Evolutionary conservation across 176 grass and related monocot genomes (phyloP).

Genomic region (Phoenix roebelenii): DNA sequence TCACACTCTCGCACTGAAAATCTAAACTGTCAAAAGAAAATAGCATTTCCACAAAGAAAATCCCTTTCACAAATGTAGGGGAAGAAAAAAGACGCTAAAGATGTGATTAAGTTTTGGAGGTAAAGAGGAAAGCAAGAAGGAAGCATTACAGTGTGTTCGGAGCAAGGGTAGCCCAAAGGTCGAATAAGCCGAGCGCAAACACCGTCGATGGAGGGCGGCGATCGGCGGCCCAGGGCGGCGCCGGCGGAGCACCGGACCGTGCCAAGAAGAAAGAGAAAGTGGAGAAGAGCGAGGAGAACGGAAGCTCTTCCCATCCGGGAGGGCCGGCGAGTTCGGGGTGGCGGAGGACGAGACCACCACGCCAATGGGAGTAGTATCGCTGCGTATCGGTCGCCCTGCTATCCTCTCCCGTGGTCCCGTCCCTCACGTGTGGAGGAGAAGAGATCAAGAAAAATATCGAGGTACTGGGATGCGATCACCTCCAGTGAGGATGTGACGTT

Average conservation of each 20-base stretch:
- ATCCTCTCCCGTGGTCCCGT: too few relatives aligned
- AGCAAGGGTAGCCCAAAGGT: slow-evolving; percentile 64
- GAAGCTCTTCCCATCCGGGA: slow-evolving; percentile 2
- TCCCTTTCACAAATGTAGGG: not conserved
- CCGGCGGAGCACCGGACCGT: slow-evolving; percentile 1
- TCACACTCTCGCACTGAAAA: too few relatives aligned
- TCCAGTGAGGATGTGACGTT: too few relatives aligned
- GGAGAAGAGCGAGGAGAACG: slow-evolving; percentile 8
- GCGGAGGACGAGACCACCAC: not conserved
- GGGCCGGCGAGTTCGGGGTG: not conserved
- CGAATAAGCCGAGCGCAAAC: slow-evolving; percentile 62
- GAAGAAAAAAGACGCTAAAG: not conserved
- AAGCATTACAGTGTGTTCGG: slow-evolving; percentile 56
- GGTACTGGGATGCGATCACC: too few relatives aligned
- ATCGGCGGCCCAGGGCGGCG: slow-evolving; percentile 3
- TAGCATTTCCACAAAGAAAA: not conserved
- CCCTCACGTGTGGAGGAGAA: too few relatives aligned
- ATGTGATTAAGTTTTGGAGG: not conserved
- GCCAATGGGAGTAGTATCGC: too few relatives aligned
- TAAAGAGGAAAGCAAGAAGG: not conserved
- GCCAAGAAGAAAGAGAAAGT: slow-evolving; percentile 17
- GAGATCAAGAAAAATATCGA: too few relatives aligned
- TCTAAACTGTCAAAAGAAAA: too few relatives aligned
- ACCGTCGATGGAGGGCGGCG: slow-evolving; percentile 25
- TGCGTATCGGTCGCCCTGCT: too few relatives aligned